Conservation (phyloP, 129 eudicot species). For the Dittrichia graveolens region DNA sequence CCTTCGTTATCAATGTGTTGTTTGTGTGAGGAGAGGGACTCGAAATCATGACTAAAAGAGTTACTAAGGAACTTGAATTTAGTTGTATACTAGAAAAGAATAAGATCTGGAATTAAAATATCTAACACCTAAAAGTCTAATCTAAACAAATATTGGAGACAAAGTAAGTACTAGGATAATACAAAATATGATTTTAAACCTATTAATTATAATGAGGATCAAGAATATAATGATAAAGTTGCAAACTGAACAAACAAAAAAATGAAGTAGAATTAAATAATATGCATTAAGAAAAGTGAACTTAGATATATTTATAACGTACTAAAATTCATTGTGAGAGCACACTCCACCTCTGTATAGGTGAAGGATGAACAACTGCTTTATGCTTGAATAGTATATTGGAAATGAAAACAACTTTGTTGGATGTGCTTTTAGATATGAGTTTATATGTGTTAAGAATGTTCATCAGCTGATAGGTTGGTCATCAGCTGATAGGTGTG, state of each 20-base stretch:
- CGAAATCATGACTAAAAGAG: not conserved
- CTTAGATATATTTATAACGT: not conserved
- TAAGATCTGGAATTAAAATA: not conserved
- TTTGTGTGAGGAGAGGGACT: not conserved
- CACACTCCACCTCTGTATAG: not conserved
- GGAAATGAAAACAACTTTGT: not conserved
- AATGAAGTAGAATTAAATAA: not conserved
- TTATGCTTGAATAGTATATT: not conserved
- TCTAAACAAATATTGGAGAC: not conserved
- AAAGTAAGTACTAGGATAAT: constrained; percentile 18
- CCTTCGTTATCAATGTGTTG: not conserved
- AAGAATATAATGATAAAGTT: not conserved
- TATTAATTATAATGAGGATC: not conserved
- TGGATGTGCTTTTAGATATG: not conserved
- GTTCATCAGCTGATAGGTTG: too few species aligned
- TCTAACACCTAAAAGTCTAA: not conserved
- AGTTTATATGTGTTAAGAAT: too few species aligned
- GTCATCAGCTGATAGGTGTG: too few species aligned
- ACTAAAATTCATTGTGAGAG: not conserved
- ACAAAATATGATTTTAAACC: not conserved
- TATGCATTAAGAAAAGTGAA: constrained; percentile 1
- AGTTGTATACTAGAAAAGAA: too few species aligned
- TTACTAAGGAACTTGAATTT: too few species aligned
- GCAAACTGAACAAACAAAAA: not conserved
- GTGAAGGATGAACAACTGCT: not conserved